phyloP scores from a whole-genome alignment of 306 rosid species.

The Quercus robur region DNA sequence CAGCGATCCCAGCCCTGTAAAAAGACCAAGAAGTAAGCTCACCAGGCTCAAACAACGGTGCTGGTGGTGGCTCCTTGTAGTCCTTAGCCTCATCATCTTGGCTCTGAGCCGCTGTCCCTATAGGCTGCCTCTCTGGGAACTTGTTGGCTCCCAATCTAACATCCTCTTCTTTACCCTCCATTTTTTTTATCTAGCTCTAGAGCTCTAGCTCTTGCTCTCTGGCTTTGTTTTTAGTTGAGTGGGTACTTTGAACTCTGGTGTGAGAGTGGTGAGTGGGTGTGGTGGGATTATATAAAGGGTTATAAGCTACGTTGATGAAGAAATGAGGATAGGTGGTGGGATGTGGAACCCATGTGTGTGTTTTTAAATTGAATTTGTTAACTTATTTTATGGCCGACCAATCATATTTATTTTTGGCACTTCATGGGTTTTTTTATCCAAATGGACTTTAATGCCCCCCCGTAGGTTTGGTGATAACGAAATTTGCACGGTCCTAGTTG shows the following conservation, averaged over 20 bases:
- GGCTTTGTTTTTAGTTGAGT: not conserved
- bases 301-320: not conserved
- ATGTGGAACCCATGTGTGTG: constrained; percentile 19
- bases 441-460: constrained; percentile 8
- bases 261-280: not conserved
- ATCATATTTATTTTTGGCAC: not conserved
- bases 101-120: constrained; percentile 67
- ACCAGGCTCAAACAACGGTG: constrained; percentile 66
- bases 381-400: constrained; percentile 29
- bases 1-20: constrained; percentile 57
- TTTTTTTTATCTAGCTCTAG: not conserved
- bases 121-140: constrained; percentile 81
- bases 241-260: not conserved
- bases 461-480: not conserved
- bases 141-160: constrained; percentile 84
- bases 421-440: not conserved
- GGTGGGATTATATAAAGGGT: constrained; percentile 1
- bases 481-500: constrained; percentile 1
- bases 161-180: constrained; percentile 90
- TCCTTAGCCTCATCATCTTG: constrained; percentile 68
- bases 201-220: not conserved
- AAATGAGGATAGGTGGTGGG: not conserved
- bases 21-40: constrained; percentile 87
- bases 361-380: not conserved
- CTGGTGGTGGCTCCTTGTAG: constrained; percentile 67